These are phyloP conservation scores for Colletotrichum gloeosporioides DNA, from an alignment of 2,329 filamentous ascomycete genomes.

Conservation along the genomic window DNA sequence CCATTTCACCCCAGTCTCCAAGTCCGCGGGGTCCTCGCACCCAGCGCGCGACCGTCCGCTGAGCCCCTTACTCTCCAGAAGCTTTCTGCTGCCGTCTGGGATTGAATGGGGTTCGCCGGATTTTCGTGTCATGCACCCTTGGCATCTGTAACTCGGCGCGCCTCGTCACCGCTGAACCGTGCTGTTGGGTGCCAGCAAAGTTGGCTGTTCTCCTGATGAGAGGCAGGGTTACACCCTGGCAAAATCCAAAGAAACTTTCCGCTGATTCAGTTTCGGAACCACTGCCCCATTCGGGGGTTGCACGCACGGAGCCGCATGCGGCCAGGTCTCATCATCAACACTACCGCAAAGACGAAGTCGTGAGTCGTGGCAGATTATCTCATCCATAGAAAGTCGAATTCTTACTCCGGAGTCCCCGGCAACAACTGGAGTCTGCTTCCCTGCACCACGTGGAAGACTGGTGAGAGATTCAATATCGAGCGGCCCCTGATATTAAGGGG, in stretches of 20 bases:
- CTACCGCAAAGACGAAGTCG: background rate
- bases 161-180: conserved; percentile 6
- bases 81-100: conserved; percentile 17
- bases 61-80: conserved; percentile 11
- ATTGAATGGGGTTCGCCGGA: conserved; percentile 11
- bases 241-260: conserved; percentile 1
- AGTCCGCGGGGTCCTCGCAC: background rate
- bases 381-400: background rate
- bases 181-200: background rate
- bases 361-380: conserved; percentile 1
- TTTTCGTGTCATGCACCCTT: conserved; percentile 8
- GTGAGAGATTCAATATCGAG: background rate
- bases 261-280: conserved; percentile 19
- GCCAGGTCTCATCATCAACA: background rate
- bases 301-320: background rate
- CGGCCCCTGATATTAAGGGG: conserved; percentile 16
- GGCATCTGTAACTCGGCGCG: conserved; percentile 5
- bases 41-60: background rate
- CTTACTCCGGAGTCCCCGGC: conserved; percentile 6
- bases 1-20: background rate
- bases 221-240: conserved; percentile 4
- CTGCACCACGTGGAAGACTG: conserved; percentile 2
- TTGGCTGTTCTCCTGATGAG: background rate
- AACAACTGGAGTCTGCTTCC: background rate
- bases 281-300: background rate